phyloP scores from a whole-genome alignment of 768 basidiomycete genomes.

The Auricularia heimuer region DNA sequence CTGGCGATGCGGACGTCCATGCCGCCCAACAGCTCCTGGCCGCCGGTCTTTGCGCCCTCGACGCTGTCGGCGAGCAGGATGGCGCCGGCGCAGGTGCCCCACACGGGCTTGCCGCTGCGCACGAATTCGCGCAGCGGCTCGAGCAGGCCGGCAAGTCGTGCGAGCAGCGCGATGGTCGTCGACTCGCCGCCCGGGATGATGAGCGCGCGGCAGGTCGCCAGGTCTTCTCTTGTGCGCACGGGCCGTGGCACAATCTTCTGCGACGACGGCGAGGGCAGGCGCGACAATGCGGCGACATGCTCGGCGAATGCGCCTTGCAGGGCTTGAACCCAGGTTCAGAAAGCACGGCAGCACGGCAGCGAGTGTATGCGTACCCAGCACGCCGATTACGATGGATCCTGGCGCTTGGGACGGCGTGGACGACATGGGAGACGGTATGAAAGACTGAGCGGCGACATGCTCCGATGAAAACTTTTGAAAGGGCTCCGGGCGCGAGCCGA shows the following conservation, averaged over 20 bases:
- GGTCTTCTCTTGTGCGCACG: conserved; percentile 69
- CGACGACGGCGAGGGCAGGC: conserved; percentile 28
- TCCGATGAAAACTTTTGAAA: too few species aligned
- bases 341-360: too few species aligned
- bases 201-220: conserved; percentile 67
- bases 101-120: conserved; percentile 57
- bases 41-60: conserved; percentile 72
- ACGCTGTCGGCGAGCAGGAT: conserved; percentile 73
- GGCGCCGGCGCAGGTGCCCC: conserved; percentile 96
- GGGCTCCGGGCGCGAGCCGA: too few species aligned
- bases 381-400: conserved; percentile 8
- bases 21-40: conserved; percentile 77
- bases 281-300: conserved; percentile 64
- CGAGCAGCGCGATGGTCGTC: conserved; percentile 80
- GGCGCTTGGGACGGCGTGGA: background rate
- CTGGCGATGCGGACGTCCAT: conserved; percentile 71
- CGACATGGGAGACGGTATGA: background rate
- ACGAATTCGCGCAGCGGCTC: conserved; percentile 72
- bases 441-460: too few species aligned
- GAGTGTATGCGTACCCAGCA: conserved; percentile 8
- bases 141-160: conserved; percentile 61
- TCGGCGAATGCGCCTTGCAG: conserved; percentile 91
- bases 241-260: conserved; percentile 22
- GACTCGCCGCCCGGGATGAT: conserved; percentile 96
- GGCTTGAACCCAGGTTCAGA: conserved; percentile 34